These are phyloP conservation scores for Aspergillus hiratsukae DNA, from an alignment of 2,329 filamentous ascomycete species.

Conservation along the genomic window DNA sequence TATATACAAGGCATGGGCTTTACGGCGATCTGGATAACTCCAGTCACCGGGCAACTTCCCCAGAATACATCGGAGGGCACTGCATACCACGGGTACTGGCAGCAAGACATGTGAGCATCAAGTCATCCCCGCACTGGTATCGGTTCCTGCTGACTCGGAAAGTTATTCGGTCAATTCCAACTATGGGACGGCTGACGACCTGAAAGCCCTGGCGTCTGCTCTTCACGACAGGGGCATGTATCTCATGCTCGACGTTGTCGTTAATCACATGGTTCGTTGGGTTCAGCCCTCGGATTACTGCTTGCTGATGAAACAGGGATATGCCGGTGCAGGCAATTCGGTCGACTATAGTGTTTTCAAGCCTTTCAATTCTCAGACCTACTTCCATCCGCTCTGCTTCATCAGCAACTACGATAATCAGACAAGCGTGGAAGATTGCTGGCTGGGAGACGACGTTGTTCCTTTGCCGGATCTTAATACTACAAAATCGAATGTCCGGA, in stretches of 20 bases:
- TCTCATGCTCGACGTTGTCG: constrained; percentile 58
- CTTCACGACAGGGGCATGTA: constrained; percentile 56
- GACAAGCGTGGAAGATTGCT: constrained; percentile 45
- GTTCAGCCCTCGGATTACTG: not conserved
- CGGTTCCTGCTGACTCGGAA: not conserved
- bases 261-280: constrained; percentile 48
- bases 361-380: constrained; percentile 53
- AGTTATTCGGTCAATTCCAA: constrained; percentile 52
- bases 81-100: constrained; percentile 50
- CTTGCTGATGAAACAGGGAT: constrained; percentile 31
- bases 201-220: constrained; percentile 53
- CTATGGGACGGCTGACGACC: constrained; percentile 57
- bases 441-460: constrained; percentile 52
- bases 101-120: constrained; percentile 41
- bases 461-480: constrained; percentile 61
- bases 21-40: constrained; percentile 48
- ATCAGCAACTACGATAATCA: constrained; percentile 52
- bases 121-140: not conserved
- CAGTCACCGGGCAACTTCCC: constrained; percentile 38
- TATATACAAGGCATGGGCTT: constrained; percentile 49
- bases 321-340: constrained; percentile 41
- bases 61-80: constrained; percentile 34
- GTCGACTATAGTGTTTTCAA: constrained; percentile 52
- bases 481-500: constrained; percentile 45
- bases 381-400: constrained; percentile 58